These are phyloP conservation scores for Primulina huaijiensis DNA, from an alignment of 257 asterid genomes.

Conservation along the genomic window DNA sequence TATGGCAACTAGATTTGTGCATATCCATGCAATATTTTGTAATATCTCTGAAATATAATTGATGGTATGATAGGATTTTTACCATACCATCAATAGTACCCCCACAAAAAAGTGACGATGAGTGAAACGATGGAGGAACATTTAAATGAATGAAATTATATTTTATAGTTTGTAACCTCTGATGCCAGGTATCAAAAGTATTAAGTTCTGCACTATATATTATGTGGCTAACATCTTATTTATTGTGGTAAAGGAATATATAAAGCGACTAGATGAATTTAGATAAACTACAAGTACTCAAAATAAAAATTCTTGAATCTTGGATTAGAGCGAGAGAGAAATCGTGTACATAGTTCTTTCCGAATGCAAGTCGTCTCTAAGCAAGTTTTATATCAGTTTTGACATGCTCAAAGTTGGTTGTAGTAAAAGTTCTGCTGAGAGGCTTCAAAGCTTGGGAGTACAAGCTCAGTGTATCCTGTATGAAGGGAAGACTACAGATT, in stretches of 20 bases:
- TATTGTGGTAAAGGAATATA: background rate
- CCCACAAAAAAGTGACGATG: too few species aligned
- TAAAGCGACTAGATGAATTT: background rate
- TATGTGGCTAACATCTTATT: background rate
- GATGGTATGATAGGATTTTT: too few species aligned
- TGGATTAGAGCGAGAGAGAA: background rate
- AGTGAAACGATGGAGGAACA: too few species aligned
- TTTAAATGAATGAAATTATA: too few species aligned
- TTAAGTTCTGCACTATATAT: background rate
- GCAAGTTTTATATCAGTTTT: background rate
- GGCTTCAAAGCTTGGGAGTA: slow-evolving; percentile 67
- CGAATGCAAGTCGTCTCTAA: background rate
- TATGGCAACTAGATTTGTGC: too few species aligned
- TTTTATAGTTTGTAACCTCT: slow-evolving; percentile 26
- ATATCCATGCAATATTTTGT: too few species aligned
- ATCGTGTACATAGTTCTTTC: background rate
- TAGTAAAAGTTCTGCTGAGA: slow-evolving; percentile 79
- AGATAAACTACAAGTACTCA: background rate
- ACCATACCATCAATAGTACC: too few species aligned
- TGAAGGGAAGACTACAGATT: slow-evolving; percentile 92
- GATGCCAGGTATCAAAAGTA: slow-evolving; percentile 54
- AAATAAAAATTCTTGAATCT: background rate
- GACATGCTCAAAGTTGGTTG: background rate
- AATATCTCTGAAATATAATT: too few species aligned
- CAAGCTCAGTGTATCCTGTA: slow-evolving; percentile 73